phyloP scores from a whole-genome alignment of 2,329 filamentous ascomycete genomes.

The Colletotrichum lupini region DNA sequence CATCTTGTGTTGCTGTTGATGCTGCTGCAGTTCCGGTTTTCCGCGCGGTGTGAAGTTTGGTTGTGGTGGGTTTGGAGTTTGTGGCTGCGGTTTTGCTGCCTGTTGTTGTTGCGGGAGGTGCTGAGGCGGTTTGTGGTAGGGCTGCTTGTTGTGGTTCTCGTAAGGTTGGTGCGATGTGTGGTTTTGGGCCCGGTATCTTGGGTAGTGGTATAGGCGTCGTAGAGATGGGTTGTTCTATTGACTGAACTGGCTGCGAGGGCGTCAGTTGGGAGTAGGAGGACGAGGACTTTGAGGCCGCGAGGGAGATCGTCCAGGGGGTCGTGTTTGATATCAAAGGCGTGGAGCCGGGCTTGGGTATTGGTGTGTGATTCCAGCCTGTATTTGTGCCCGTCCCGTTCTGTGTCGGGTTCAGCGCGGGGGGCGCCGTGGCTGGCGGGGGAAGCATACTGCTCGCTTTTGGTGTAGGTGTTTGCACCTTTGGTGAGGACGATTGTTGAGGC shows the following conservation, averaged over 20 bases:
- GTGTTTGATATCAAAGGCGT: constrained; percentile 8
- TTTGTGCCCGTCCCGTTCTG: background rate
- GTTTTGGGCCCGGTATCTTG: background rate
- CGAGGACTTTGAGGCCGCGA: background rate
- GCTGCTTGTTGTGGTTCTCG: background rate
- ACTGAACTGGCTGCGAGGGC: background rate
- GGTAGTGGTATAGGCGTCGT: background rate
- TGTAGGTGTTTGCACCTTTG: background rate
- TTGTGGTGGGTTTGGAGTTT: background rate
- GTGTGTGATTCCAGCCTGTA: too few relatives aligned
- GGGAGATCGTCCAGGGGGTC: constrained; percentile 4
- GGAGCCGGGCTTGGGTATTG: constrained; percentile 15
- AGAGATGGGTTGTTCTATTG: background rate
- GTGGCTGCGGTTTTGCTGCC: background rate
- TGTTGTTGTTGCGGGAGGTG: background rate
- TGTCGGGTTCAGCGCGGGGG: background rate
- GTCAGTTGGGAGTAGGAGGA: background rate
- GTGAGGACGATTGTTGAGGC: background rate
- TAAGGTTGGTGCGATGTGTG: background rate
- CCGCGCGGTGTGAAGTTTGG: background rate
- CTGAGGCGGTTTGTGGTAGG: background rate
- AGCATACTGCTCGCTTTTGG: background rate
- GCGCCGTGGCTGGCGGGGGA: background rate
- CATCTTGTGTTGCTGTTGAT: background rate
- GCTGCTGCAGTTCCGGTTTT: background rate